Evolutionary conservation across 805 yeast genomes (phyloP), one percentile per base, ranked within the genome.

Genomic region (Starmerella apis): DNA sequence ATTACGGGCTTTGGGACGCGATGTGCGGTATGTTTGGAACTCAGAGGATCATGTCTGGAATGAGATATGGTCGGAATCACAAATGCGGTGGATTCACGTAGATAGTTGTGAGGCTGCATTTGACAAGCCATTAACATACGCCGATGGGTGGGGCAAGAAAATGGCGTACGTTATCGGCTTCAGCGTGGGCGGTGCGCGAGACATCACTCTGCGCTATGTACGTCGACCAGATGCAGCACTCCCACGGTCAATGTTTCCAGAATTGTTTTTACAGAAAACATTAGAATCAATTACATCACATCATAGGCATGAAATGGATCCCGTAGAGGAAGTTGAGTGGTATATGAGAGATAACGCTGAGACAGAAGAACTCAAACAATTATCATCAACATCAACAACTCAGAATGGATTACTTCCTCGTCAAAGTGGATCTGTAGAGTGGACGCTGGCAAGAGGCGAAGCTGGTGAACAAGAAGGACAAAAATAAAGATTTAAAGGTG

Each of bases 1-100:
- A 2, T 67, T 88, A 48, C 71, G 79, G 24, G 78, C 95, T 0
- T 67, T 88, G 38, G 84, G 81, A 0, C 61, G 79, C 4, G 70
- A 78, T 24, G 76, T 77, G 1, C 67, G 97, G 46, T 87, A 82
- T 60, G 68, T 88, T 2, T 85, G 94, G 94, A 87, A 86, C 63
- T 69, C 76, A 7, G 97, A 90, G 63, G 97, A 90, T 63, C 97
- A 90, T 63, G 96, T 61, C 3, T 90, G 97, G 97, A 83, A 94
- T 59, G 97, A 90, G 61, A 81, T 83, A 59, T 88, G 78, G 63
- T 83, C 94, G 1, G 63, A 59, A 0, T 60, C 67, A 19, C 69
- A 76, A 55, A 65, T 73, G 39, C 66, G 86, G 48, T 90, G 97
- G 96, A 72, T 88, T 18, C 97, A 90, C 64, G 68, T 59, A 16